These are phyloP conservation scores for Trametes versicolor DNA, from an alignment of 1,284 basidiomycete species.

Conservation along the genomic window DNA sequence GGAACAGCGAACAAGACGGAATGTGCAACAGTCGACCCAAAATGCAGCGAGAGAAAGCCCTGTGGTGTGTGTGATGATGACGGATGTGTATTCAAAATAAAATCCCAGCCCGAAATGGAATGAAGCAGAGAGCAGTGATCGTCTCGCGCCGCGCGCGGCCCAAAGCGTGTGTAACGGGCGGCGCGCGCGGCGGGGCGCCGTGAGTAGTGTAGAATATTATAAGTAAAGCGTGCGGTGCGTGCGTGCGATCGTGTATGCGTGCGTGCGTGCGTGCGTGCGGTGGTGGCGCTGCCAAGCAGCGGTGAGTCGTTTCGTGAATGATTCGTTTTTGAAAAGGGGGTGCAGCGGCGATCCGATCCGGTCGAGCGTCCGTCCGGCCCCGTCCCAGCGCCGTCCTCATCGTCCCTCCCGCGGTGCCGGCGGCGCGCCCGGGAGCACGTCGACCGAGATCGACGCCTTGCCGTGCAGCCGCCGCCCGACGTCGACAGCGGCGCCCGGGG, in stretches of 20 bases:
- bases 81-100: constrained; percentile 1
- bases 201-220: constrained; percentile 36
- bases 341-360: constrained; percentile 1
- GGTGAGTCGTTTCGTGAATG: constrained; percentile 33
- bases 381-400: constrained; percentile 8
- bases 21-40: constrained; percentile 30
- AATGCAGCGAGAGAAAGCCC: constrained; percentile 28
- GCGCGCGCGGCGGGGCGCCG: constrained; percentile 31
- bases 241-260: constrained; percentile 37
- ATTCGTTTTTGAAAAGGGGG: constrained; percentile 23
- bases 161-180: constrained; percentile 33
- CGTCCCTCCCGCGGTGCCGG: constrained; percentile 17
- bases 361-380: constrained; percentile 7
- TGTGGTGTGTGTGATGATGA: constrained; percentile 20
- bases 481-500: constrained; percentile 22
- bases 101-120: background rate
- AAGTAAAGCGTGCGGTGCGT: constrained; percentile 31
- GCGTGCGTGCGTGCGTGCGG: constrained; percentile 39
- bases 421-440: constrained; percentile 17
- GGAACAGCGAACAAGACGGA: constrained; percentile 26
- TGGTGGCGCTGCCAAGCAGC: constrained; percentile 20
- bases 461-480: constrained; percentile 29
- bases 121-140: constrained; percentile 9
- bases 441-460: constrained; percentile 31
- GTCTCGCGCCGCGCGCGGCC: constrained; percentile 25